Conservation (phyloP, 2,329 filamentous ascomycete genomes). For the Pseudocercospora ulei region DNA sequence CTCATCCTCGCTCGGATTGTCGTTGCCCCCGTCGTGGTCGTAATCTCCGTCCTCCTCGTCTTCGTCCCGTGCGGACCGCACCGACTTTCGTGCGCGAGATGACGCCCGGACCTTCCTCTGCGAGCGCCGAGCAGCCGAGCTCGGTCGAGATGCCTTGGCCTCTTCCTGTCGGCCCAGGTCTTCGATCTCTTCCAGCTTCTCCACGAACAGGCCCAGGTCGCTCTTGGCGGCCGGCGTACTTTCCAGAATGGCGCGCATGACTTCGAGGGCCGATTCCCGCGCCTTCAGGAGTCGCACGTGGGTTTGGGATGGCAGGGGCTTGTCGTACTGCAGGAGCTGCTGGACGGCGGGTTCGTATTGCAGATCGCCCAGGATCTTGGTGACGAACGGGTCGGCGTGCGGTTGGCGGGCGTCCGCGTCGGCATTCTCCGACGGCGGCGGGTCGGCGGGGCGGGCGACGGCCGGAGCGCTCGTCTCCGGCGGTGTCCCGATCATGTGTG, state of each 20-base stretch:
- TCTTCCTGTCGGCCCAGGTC: constrained; percentile 7
- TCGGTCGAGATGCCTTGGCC: background rate
- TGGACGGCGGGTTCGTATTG: constrained; percentile 14
- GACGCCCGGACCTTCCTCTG: constrained; percentile 1
- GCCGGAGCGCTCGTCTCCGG: background rate
- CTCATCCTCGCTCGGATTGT: background rate
- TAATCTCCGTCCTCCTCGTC: constrained; percentile 2
- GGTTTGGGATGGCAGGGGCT: constrained; percentile 9
- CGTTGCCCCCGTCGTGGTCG: constrained; percentile 1
- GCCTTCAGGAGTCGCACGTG: constrained; percentile 9
- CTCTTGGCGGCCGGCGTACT: constrained; percentile 10
- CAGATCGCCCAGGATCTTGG: constrained; percentile 14
- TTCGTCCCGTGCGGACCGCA: constrained; percentile 4
- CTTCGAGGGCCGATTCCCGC: constrained; percentile 13
- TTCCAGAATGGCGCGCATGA: constrained; percentile 13
- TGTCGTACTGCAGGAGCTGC: constrained; percentile 9
- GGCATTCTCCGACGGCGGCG: constrained; percentile 4
- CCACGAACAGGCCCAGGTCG: constrained; percentile 6
- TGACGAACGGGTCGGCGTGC: constrained; percentile 14
- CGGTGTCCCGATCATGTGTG: background rate
- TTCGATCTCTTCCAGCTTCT: constrained; percentile 10
- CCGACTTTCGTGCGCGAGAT: background rate
- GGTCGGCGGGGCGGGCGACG: background rate
- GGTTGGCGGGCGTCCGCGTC: constrained; percentile 5
- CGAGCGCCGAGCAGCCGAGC: background rate